These are phyloP conservation scores for Amniculicola lignicola DNA, from an alignment of 495 filamentous ascomycete species.

Conservation along the genomic window DNA sequence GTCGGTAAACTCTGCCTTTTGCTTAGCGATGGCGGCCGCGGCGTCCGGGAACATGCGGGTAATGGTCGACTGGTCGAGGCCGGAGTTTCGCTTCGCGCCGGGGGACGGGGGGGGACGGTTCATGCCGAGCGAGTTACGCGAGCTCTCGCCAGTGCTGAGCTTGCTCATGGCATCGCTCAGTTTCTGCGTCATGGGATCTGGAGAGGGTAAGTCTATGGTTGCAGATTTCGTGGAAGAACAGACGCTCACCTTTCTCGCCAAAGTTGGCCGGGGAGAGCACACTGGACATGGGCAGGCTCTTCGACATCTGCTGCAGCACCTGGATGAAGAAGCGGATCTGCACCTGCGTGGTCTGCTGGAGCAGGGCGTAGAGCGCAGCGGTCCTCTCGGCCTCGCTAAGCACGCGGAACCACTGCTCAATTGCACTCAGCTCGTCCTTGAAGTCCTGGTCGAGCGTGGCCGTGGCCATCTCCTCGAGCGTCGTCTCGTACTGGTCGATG, in stretches of 20 bases:
- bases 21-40: conserved; percentile 92
- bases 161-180: conserved; percentile 98
- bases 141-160: conserved; percentile 73
- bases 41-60: conserved; percentile 99
- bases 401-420: conserved; percentile 99
- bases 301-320: conserved; percentile 97
- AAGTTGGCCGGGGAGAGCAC: conserved; percentile 94
- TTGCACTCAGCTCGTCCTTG: conserved; percentile 97
- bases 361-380: conserved; percentile 86
- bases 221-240: not conserved
- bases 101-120: conserved; percentile 74
- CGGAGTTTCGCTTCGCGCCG: conserved; percentile 83
- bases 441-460: conserved; percentile 98
- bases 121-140: conserved; percentile 68
- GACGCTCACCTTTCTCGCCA: conserved; percentile 75
- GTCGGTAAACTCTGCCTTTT: conserved; percentile 95
- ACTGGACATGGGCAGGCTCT: conserved; percentile 95
- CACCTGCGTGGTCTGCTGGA: conserved; percentile 98
- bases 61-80: conserved; percentile 86
- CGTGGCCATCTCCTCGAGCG: conserved; percentile 96
- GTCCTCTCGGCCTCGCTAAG: conserved; percentile 95
- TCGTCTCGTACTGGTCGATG: conserved; percentile 97
- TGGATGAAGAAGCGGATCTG: conserved; percentile 99
- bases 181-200: conserved; percentile 96
- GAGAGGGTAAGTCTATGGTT: conserved; percentile 21